Percentiles rank a stretch among this genome's conserved stretches.
phyloP scores from a whole-genome alignment of 495 filamentous ascomycete species.

The Xylaria sp. region DNA sequence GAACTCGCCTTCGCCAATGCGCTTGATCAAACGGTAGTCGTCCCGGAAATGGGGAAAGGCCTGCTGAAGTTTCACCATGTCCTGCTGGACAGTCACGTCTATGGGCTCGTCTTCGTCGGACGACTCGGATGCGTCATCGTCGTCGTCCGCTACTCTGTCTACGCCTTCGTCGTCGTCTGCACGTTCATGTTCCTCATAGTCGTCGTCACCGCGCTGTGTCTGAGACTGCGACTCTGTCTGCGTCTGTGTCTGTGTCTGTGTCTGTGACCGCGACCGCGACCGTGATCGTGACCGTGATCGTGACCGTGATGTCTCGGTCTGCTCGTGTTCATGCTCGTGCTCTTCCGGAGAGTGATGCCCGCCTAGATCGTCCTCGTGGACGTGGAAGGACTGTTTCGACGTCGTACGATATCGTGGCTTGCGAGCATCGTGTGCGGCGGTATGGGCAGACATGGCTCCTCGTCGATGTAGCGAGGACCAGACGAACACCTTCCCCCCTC shows the following conservation, averaged over 20 bases:
- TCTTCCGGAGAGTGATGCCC: conserved; percentile 47
- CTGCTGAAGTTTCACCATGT: conserved; percentile 84
- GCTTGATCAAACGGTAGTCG: conserved; percentile 88
- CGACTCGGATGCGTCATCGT: conserved; percentile 55
- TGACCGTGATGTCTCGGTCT: conserved; percentile 22
- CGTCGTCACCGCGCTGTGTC: conserved; percentile 31
- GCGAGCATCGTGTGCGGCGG: background rate
- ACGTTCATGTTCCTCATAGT: conserved; percentile 46
- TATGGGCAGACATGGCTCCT: conserved; percentile 13
- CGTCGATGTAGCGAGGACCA: background rate
- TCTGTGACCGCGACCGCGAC: background rate
- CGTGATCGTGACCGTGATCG: background rate
- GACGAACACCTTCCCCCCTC: background rate
- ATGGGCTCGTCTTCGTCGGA: conserved; percentile 67
- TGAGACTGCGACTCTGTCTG: conserved; percentile 28
- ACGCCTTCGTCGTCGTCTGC: conserved; percentile 48
- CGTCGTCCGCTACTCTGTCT: conserved; percentile 37
- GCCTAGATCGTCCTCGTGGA: conserved; percentile 47
- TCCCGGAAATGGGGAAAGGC: conserved; percentile 83
- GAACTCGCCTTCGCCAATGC: conserved; percentile 86
- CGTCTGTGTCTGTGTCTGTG: conserved; percentile 5
- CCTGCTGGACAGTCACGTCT: conserved; percentile 75
- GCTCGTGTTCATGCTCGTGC: too few relatives aligned
- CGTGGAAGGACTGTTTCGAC: conserved; percentile 46
- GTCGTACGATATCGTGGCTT: conserved; percentile 22